These are phyloP conservation scores for Mortierella sp. DNA, from an alignment of 371 early-diverging fungal species.

Conservation along the genomic window DNA sequence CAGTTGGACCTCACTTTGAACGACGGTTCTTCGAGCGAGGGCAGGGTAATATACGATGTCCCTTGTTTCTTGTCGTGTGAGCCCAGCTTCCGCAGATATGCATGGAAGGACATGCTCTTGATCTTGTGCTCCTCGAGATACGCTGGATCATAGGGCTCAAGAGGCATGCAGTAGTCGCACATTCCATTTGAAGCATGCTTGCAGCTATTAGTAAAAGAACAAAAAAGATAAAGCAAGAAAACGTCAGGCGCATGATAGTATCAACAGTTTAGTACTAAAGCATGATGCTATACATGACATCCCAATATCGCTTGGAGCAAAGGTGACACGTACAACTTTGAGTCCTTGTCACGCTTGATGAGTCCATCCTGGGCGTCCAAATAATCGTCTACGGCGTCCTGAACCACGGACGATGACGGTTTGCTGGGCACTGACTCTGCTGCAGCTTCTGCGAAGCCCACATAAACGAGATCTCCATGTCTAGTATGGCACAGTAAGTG, in stretches of 20 bases:
- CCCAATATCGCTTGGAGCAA: not conserved
- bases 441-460: slow-evolving; percentile 63
- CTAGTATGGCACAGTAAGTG: slow-evolving; percentile 43
- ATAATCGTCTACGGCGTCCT: slow-evolving; percentile 84
- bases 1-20: slow-evolving; percentile 86
- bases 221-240: slow-evolving; percentile 2
- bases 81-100: slow-evolving; percentile 86
- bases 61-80: slow-evolving; percentile 70
- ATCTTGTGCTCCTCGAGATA: slow-evolving; percentile 93
- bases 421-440: slow-evolving; percentile 13
- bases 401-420: slow-evolving; percentile 57
- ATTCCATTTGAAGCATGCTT: slow-evolving; percentile 92
- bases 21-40: slow-evolving; percentile 89
- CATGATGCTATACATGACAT: no score
- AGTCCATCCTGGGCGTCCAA: slow-evolving; percentile 87
- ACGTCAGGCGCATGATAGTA: not conserved
- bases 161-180: slow-evolving; percentile 98
- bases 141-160: slow-evolving; percentile 92
- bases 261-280: no score
- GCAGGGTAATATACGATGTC: slow-evolving; percentile 61
- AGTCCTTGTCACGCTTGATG: slow-evolving; percentile 84
- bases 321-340: slow-evolving; percentile 77
- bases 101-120: slow-evolving; percentile 97
- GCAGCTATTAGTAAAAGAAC: slow-evolving; percentile 86
- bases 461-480: slow-evolving; percentile 87